Conservation (phyloP, 129 eudicot species). For the Pulicaria dysenterica region DNA sequence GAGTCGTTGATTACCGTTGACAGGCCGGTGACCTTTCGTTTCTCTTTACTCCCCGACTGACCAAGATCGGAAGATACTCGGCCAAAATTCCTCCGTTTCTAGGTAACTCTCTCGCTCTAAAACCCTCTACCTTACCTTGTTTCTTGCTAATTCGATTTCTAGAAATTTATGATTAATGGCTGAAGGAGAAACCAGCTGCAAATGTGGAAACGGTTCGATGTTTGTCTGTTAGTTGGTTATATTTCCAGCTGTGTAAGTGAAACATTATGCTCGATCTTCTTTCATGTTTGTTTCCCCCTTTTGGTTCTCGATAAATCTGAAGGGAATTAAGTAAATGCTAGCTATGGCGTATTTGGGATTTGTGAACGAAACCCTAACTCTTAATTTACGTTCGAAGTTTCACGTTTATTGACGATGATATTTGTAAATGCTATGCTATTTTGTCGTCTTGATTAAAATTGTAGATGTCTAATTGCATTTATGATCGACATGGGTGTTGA, state of each 20-base stretch:
- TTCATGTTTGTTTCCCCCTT: not conserved
- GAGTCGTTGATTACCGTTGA: constrained; percentile 29
- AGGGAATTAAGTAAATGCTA: not conserved
- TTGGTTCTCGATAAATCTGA: not conserved
- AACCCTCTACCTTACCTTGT: constrained; percentile 16
- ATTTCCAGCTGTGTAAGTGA: constrained; percentile 18
- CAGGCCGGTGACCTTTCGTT: constrained; percentile 26
- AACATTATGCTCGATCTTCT: constrained; percentile 18
- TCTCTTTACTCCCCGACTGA: constrained; percentile 20
- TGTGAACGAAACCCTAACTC: constrained; percentile 29
- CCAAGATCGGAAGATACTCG: constrained; percentile 6
- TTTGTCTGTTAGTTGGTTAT: constrained; percentile 15
- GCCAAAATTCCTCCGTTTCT: not conserved
- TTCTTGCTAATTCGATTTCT: constrained; percentile 18
- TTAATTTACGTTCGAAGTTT: not conserved
- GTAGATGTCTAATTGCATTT: constrained; percentile 5
- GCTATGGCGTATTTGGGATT: constrained; percentile 13
- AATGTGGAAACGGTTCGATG: not conserved
- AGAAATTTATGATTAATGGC: not conserved
- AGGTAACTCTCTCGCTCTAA: constrained; percentile 16
- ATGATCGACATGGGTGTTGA: not conserved
- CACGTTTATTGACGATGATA: not conserved
- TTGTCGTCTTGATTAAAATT: not conserved
- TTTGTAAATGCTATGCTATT: not conserved
- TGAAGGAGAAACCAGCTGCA: not conserved